phyloP scores from a whole-genome alignment of 2,329 filamentous ascomycete species.

The Fusarium sp. region DNA sequence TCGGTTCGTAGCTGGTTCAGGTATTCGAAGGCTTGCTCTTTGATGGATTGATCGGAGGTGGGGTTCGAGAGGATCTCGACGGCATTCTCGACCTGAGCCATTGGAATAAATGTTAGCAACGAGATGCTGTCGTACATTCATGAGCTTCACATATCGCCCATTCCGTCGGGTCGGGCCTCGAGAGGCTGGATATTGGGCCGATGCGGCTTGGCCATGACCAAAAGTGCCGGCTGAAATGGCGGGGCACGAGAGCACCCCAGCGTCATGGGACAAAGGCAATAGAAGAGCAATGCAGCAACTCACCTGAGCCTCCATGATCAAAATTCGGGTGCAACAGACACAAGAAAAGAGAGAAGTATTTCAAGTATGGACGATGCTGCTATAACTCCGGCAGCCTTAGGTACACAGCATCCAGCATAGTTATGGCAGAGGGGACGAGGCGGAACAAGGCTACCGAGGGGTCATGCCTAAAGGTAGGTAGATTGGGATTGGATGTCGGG shows the following conservation, averaged over 20 bases:
- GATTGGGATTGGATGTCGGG: slow-evolving; percentile 38
- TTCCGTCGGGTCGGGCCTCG: slow-evolving; percentile 26
- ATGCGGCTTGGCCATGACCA: slow-evolving; percentile 39
- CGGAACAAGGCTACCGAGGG: slow-evolving; percentile 58
- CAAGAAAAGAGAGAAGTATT: slow-evolving; percentile 11
- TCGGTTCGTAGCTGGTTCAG: slow-evolving; percentile 84
- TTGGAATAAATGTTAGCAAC: slow-evolving; percentile 34
- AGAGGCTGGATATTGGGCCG: slow-evolving; percentile 40
- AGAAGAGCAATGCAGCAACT: slow-evolving; percentile 43
- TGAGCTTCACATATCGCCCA: slow-evolving; percentile 30
- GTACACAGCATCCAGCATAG: slow-evolving; percentile 61
- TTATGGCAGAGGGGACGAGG: slow-evolving; percentile 53
- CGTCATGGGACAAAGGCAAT: slow-evolving; percentile 45
- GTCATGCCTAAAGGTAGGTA: slow-evolving; percentile 56
- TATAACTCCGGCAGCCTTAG: slow-evolving; percentile 61
- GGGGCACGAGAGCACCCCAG: slow-evolving; percentile 48
- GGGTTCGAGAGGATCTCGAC: slow-evolving; percentile 95
- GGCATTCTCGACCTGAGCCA: slow-evolving; percentile 86
- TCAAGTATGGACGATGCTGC: slow-evolving; percentile 55
- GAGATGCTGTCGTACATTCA: slow-evolving; percentile 6
- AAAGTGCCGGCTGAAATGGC: slow-evolving; percentile 47
- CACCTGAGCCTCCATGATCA: slow-evolving; percentile 66
- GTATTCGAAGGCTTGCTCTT: slow-evolving; percentile 87
- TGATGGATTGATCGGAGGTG: slow-evolving; percentile 79
- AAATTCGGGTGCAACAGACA: slow-evolving; percentile 40